A percentile compares a stretch with the other conserved stretches of the same genome.
Conservation (phyloP, 805 yeast species). For the Barnettozyma wickerhamii region DNA sequence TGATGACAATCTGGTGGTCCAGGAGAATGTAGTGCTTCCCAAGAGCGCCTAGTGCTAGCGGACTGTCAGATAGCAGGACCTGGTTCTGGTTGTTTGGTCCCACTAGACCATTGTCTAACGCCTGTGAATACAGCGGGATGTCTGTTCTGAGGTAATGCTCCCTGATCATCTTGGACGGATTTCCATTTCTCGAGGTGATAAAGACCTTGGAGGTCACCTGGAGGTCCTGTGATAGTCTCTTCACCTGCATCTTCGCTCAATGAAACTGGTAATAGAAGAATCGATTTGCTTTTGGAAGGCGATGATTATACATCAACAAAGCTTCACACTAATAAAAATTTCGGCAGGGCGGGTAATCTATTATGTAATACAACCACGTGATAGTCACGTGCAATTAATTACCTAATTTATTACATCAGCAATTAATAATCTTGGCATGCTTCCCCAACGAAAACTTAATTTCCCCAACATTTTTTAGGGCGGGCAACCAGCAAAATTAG, state of each 20-base stretch:
- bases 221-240: constrained; percentile 45
- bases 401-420: too few species aligned
- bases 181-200: constrained; percentile 86
- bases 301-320: too few species aligned
- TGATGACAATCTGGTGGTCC: constrained; percentile 85
- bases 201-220: constrained; percentile 84
- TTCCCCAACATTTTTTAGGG: not conserved
- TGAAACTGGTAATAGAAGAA: too few species aligned
- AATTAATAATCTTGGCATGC: not conserved
- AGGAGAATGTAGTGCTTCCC: constrained; percentile 72
- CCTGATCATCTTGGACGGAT: constrained; percentile 85
- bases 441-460: not conserved
- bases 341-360: too few species aligned
- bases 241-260: constrained; percentile 22
- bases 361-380: too few species aligned
- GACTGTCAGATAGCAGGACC: constrained; percentile 61
- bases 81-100: constrained; percentile 66
- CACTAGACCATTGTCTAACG: constrained; percentile 53
- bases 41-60: constrained; percentile 43
- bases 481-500: not conserved
- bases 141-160: constrained; percentile 93
- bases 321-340: too few species aligned
- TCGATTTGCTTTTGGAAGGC: not conserved
- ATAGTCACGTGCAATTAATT: not conserved
- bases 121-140: constrained; percentile 81